Base-by-base conservation (phyloP, 78 protist species). In the Planoprotostelium fungivorum region DNA sequence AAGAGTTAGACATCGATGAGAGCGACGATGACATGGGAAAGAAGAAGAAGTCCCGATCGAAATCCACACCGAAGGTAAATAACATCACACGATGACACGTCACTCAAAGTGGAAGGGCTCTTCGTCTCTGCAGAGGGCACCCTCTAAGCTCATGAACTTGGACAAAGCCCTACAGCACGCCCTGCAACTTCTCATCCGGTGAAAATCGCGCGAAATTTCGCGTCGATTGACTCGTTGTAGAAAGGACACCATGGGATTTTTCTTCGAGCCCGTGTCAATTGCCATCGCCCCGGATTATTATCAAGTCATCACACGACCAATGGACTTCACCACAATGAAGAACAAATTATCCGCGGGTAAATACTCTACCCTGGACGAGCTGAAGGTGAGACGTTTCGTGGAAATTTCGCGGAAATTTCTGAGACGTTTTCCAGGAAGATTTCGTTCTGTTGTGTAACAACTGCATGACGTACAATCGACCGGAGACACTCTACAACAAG, bases 281-380 rank as follows among this genome's bases (percentile, higher is more conserved):
- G 89, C 86, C 0, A 92, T 92, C 35, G 94, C 94, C 35, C 94
- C 94, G 25, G 35, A 92, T 29, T 92, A 92, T 51, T 92, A 87
- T 36, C 86, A 83, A 5, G 51, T 89, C 29, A 92, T 92, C 25
- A 92, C 84, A 88, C 89, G 87, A 35, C 94, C 94, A 88, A 92
- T 92, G 94, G 94, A 88, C 39, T 92, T 92, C 31, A 16, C 36
- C 28, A 88, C 91, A 1, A 92, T 92, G 94, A 23, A 34, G 28
- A 84, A 88, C 34, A 84, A 86, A 63, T 84, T 83, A n/a, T 63
- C 86, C 25, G 86, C 34, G 0, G 38, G 37, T 28, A 85, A 89
- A 38, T 92, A 92, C 35, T 5, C 29, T 28, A 38, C 36, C 16
- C 23, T 86, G 1, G 94, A 88, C 23, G 83, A 39, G 28, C 31